These are phyloP conservation scores for Rosa rugosa DNA, from an alignment of 306 rosid genomes.

Conservation along the genomic window DNA sequence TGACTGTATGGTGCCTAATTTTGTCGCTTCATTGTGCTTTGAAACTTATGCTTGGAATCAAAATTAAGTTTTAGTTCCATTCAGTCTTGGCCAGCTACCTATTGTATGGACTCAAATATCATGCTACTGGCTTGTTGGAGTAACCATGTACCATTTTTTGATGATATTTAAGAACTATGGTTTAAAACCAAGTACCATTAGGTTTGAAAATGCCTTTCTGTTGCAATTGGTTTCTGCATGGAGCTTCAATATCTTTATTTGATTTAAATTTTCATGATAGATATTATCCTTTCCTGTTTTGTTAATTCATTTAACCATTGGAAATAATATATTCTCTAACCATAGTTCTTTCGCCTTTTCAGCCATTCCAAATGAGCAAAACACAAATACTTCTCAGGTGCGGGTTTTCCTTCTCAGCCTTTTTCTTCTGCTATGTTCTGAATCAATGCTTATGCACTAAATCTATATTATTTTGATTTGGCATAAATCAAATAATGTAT, in stretches of 20 bases:
- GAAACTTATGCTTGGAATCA: neutral
- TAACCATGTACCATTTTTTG: neutral
- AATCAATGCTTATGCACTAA: neutral
- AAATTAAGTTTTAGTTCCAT: neutral
- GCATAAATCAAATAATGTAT: neutral
- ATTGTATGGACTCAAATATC: neutral
- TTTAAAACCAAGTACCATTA: neutral
- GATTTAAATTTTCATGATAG: neutral
- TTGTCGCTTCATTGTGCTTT: neutral
- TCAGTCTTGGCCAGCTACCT: neutral
- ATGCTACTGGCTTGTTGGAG: neutral
- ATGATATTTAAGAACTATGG: neutral
- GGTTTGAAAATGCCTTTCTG: neutral
- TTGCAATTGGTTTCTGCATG: neutral
- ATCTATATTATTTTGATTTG: neutral
- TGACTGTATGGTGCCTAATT: neutral
- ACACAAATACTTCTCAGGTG: slow-evolving; percentile 68
- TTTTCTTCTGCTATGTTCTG: slow-evolving; percentile 1
- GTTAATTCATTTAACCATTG: neutral
- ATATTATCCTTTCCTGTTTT: neutral
- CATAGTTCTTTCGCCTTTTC: slow-evolving; percentile 26
- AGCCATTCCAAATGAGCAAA: slow-evolving; percentile 55
- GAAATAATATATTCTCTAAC: neutral
- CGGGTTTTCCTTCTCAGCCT: slow-evolving; percentile 25
- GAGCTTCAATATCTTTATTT: neutral